Base-by-base conservation (phyloP, 2,329 filamentous ascomycete genomes). In the Onygenales sp. region DNA sequence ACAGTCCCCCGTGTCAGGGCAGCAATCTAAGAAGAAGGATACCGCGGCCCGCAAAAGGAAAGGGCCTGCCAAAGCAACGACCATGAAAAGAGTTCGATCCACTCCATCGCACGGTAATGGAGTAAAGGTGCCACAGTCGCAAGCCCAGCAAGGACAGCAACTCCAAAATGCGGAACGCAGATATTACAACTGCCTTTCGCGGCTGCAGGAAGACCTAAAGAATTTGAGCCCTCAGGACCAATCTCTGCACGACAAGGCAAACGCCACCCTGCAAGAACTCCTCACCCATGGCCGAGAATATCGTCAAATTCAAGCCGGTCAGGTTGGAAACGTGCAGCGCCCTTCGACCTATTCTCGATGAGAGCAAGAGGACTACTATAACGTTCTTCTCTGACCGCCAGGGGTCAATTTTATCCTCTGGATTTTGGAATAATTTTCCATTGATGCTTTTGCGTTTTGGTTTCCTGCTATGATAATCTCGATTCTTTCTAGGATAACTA, bases 51-150 rank as follows among this genome's bases (percentile, higher is more conserved):
- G 70, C 57, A 73, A 72, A 62, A 64, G 69, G 55, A 65, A 69
- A 56, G 67, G 54, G 33, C 69, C 65, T 32, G 56, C 67, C 43
- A 63, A 65, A 33, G 67, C 65, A 4, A 66, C 69, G 31, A 68
- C 68, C 43, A 73, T 73, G 68, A 73, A 73, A 63, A 65, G 70
- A 47, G 71, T 67, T 14, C 69, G 71, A 47, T 70, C 71, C 10
- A 64, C 66, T 45, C 55, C 63, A 41, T 66, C 69, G 31, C 69
- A 72, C 55, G 55, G 63, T 33, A 66, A 61, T 51, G 55, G 66
- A 2, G 38, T 27, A 27, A 27, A 27, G 21, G 21, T 27, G 21
- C 21, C 21, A 27, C 21, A 27, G 21, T 27, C 61, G 35, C 60
- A 64, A 31, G 66, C 61, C 35, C 67, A 69, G 52, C 65, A 68